Evolutionary conservation across 2,329 filamentous ascomycete species (phyloP).

Genomic region (Penicillium sp.): DNA sequence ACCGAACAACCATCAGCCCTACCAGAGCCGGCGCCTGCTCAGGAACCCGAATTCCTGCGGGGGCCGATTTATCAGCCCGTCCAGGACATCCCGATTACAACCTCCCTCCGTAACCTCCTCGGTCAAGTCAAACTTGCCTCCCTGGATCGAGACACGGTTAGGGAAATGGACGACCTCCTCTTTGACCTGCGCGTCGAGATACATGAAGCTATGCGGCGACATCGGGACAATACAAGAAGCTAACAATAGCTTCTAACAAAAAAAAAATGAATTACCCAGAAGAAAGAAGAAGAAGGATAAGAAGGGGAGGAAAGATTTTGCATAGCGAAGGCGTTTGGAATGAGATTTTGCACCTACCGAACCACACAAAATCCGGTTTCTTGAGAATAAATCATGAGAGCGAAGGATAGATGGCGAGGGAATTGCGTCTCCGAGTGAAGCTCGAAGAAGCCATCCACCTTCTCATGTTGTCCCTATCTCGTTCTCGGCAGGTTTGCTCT

Average conservation of each 20-base stretch:
- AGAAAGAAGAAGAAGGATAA: neutral
- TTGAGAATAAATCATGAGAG: neutral
- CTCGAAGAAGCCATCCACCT: too few relatives aligned
- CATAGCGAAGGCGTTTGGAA: constrained; percentile 45
- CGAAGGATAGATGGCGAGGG: neutral
- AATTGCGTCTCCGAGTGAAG: too few relatives aligned
- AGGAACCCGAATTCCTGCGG: neutral
- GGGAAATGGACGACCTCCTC: constrained; percentile 75
- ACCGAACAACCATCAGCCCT: neutral
- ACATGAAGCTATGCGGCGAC: constrained; percentile 69
- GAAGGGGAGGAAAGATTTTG: constrained; percentile 22
- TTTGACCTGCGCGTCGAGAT: constrained; percentile 78
- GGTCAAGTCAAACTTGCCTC: constrained; percentile 63
- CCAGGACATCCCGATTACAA: constrained; percentile 50
- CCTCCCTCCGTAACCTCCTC: constrained; percentile 61
- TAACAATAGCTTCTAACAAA: neutral
- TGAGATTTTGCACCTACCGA: neutral
- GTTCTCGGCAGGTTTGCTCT: neutral
- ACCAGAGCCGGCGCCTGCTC: neutral
- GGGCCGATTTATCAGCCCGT: constrained; percentile 8
- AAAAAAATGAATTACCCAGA: neutral
- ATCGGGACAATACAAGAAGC: constrained; percentile 20
- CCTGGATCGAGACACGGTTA: constrained; percentile 68
- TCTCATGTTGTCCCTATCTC: neutral
- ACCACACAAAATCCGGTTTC: neutral